These are phyloP conservation scores for Fusarium veterinarium DNA, from an alignment of 2,329 filamentous ascomycete genomes.

Conservation along the genomic window DNA sequence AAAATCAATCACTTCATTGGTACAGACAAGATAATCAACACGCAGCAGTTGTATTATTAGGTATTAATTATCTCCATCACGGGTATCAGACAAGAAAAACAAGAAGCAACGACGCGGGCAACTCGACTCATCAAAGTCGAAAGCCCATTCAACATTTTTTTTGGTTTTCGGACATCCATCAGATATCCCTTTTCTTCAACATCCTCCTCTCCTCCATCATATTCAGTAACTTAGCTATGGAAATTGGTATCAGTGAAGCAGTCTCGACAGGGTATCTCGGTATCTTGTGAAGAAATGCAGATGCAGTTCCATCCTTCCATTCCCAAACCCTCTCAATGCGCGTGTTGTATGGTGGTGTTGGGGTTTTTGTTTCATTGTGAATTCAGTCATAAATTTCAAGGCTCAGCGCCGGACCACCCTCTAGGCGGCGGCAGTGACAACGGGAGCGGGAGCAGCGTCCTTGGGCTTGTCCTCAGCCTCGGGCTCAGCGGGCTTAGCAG, in stretches of 20 bases:
- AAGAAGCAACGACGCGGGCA: slow-evolving; percentile 44
- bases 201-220: slow-evolving; percentile 34
- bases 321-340: slow-evolving; percentile 57
- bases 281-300: slow-evolving; percentile 65
- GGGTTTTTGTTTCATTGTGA: slow-evolving; percentile 43
- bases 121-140: slow-evolving; percentile 32
- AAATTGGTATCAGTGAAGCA: slow-evolving; percentile 59
- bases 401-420: slow-evolving; percentile 44
- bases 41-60: slow-evolving; percentile 57
- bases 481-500: slow-evolving; percentile 51
- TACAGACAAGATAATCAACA: slow-evolving; percentile 41
- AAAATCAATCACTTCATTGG: not conserved
- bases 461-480: slow-evolving; percentile 58
- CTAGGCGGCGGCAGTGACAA: slow-evolving; percentile 65
- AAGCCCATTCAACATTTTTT: slow-evolving; percentile 36
- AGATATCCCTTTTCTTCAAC: slow-evolving; percentile 29
- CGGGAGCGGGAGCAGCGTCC: slow-evolving; percentile 56
- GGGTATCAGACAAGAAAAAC: slow-evolving; percentile 55
- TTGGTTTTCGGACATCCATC: slow-evolving; percentile 29
- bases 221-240: slow-evolving; percentile 46
- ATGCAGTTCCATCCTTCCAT: slow-evolving; percentile 65
- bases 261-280: slow-evolving; percentile 67
- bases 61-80: slow-evolving; percentile 56
- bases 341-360: slow-evolving; percentile 44
- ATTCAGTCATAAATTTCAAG: slow-evolving; percentile 41